Conservation (phyloP, 208 protist species). For the Wallacemonas sp. region DNA sequence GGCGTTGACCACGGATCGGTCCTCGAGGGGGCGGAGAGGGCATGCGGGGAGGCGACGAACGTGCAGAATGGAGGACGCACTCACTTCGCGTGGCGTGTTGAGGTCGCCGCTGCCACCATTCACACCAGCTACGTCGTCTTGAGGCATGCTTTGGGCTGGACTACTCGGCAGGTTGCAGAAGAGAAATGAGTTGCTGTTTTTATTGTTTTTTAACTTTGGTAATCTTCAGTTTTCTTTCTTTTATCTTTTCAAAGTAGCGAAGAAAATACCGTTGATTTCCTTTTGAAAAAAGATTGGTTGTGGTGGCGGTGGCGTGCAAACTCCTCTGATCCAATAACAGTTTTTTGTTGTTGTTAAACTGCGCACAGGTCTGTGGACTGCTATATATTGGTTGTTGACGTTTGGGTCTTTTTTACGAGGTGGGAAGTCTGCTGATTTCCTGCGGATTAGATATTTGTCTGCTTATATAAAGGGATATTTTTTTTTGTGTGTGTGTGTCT, state of each 20-base stretch:
- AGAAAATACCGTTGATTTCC: too few species aligned
- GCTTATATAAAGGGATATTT: too few species aligned
- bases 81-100: conserved; percentile 8
- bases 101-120: conserved; percentile 8
- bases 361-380: background rate
- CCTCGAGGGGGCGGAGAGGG: background rate
- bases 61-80: background rate
- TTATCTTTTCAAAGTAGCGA: too few species aligned
- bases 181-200: background rate
- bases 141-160: background rate
- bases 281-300: too few species aligned
- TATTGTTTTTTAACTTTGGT: background rate
- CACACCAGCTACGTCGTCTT: background rate
- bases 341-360: background rate
- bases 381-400: too few species aligned
- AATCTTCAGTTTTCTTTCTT: background rate
- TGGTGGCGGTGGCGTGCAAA: too few species aligned
- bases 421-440: too few species aligned
- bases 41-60: background rate
- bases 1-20: conserved; percentile 4
- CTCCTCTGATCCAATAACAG: too few species aligned
- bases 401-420: too few species aligned
- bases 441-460: too few species aligned
- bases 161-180: too few species aligned
- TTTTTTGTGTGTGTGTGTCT: background rate